Evolutionary conservation across 2,329 filamentous ascomycete species (phyloP).

Genomic region (Trichoderma guizhouense): DNA sequence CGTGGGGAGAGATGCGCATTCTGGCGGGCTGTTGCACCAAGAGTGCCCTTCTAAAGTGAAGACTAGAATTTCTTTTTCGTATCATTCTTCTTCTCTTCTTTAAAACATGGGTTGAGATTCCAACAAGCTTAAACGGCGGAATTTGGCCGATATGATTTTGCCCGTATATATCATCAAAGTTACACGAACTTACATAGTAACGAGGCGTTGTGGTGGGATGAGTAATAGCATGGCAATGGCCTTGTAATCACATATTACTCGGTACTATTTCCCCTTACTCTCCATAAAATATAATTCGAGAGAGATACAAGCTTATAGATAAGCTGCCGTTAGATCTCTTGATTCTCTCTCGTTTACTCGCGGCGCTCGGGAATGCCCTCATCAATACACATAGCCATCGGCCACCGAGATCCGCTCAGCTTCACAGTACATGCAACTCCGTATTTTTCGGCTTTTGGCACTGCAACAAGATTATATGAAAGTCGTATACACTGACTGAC

Average conservation of each 20-base stretch:
- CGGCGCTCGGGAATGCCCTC: not conserved
- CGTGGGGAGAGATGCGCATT: constrained; percentile 45
- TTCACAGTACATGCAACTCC: no score
- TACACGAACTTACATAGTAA: not conserved
- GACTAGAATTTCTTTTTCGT: not conserved
- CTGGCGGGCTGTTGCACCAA: constrained; percentile 32
- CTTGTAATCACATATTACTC: not conserved
- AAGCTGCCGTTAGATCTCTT: not conserved
- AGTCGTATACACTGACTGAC: not conserved
- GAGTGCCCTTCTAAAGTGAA: not conserved
- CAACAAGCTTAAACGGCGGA: not conserved
- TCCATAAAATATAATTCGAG: not conserved
- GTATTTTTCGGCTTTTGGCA: not conserved
- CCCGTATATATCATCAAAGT: not conserved
- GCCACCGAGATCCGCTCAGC: not conserved
- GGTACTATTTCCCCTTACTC: not conserved
- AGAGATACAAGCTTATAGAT: not conserved
- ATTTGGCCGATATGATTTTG: not conserved
- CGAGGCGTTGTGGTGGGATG: not conserved
- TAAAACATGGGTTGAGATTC: not conserved
- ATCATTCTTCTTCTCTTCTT: not conserved
- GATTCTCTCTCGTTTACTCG: not conserved
- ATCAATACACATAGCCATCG: not conserved
- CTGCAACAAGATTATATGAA: not conserved
- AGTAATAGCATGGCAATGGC: not conserved